Evolutionary conservation across 139 green algal species (phyloP).

Genomic region (Closterium sp.): DNA sequence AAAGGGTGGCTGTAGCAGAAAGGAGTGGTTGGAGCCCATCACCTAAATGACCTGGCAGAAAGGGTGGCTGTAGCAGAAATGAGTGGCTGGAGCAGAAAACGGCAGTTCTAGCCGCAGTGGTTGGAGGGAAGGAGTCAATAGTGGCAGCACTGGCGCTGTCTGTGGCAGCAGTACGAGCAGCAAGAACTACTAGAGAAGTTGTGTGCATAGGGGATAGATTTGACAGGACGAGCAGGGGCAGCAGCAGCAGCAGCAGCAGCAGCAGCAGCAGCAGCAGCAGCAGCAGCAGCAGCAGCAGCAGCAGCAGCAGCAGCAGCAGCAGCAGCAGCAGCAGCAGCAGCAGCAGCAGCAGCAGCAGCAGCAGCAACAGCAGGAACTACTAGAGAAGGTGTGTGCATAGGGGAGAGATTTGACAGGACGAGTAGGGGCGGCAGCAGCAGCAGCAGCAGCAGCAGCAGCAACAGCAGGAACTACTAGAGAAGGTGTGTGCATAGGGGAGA

Average conservation of each 20-base stretch:
- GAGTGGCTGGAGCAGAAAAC: no score
- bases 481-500: no score
- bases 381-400: no score
- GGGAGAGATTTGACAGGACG: no score
- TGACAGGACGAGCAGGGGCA: conserved; percentile 1
- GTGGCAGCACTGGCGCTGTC: no score
- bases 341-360: conserved; percentile 53
- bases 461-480: no score
- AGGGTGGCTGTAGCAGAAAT: no score
- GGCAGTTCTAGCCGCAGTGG: no score
- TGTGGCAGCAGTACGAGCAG: conserved; percentile 22
- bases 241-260: not conserved
- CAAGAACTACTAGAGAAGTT: conserved; percentile 56
- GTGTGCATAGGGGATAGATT: conserved; percentile 66
- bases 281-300: not conserved
- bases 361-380: conserved; percentile 68
- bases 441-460: not conserved
- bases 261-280: not conserved
- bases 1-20: no score
- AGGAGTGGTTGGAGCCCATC: no score
- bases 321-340: conserved; percentile 48
- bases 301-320: conserved; percentile 52
- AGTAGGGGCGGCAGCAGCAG: not conserved
- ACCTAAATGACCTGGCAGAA: no score
- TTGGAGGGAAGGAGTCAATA: no score